These are phyloP conservation scores for Umbelopsis vinacea DNA, from an alignment of 192 early-diverging fungal species.

Conservation along the genomic window DNA sequence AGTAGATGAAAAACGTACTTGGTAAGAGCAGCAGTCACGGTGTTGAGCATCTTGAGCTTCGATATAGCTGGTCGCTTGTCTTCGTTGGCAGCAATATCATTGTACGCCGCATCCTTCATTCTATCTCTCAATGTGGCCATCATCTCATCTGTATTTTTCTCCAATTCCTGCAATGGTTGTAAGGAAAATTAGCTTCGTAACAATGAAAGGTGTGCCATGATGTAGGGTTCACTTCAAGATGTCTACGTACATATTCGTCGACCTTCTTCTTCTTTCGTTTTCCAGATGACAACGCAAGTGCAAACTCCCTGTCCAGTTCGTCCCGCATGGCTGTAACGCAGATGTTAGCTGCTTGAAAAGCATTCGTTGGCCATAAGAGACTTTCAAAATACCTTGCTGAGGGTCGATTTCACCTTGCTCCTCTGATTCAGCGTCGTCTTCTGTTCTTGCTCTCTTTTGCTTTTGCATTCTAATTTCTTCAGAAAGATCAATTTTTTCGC, in stretches of 20 bases:
- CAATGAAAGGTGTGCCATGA: not conserved
- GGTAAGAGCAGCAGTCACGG: conserved; percentile 55
- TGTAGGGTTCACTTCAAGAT: not conserved
- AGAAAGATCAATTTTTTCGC: conserved; percentile 21
- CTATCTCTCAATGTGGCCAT: conserved; percentile 37
- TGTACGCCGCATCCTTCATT: conserved; percentile 60
- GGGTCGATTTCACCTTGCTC: conserved; percentile 34
- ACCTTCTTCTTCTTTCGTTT: conserved; percentile 44
- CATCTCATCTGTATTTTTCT: conserved; percentile 39
- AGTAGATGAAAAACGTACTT: conserved; percentile 46
- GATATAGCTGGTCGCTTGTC: conserved; percentile 65
- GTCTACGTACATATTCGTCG: conserved; percentile 33
- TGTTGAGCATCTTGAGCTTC: conserved; percentile 69
- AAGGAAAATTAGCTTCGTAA: too few species aligned
- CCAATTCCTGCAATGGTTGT: conserved; percentile 27
- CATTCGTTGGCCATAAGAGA: not conserved
- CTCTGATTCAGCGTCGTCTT: conserved; percentile 24
- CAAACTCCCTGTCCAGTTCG: conserved; percentile 40
- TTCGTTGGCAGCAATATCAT: conserved; percentile 65
- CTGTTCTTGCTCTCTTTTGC: not conserved
- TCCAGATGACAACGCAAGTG: conserved; percentile 34
- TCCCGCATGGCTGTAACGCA: conserved; percentile 36
- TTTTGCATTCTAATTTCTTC: conserved; percentile 35
- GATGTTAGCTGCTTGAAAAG: too few species aligned
- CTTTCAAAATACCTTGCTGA: conserved; percentile 31